Conservation (phyloP, 2,329 filamentous ascomycete genomes). For the Fusarium tupiense region DNA sequence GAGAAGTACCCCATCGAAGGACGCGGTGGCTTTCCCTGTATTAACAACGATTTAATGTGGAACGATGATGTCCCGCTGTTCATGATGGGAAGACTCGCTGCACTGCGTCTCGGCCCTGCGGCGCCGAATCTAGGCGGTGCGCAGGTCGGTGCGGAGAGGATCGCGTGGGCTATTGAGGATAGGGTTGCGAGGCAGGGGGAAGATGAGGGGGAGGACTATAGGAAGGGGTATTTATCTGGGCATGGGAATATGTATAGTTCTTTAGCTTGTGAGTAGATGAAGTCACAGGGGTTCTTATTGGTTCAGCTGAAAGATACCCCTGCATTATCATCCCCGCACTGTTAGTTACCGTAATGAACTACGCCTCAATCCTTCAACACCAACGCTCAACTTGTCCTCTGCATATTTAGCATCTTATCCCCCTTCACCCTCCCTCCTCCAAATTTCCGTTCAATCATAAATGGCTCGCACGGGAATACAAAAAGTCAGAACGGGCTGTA, state of each 20-base stretch:
- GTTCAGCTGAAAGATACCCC: background rate
- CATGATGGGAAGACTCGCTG: slow-evolving; percentile 73
- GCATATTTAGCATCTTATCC: background rate
- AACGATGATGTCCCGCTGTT: slow-evolving; percentile 77
- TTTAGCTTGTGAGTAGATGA: slow-evolving; percentile 36
- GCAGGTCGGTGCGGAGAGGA: slow-evolving; percentile 75
- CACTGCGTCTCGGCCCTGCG: slow-evolving; percentile 74
- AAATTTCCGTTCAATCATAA: background rate
- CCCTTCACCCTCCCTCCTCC: background rate
- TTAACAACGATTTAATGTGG: slow-evolving; percentile 84
- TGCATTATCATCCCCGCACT: background rate
- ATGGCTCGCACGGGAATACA: slow-evolving; percentile 30
- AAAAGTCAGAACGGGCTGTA: slow-evolving; percentile 59
- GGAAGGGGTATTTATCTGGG: slow-evolving; percentile 47
- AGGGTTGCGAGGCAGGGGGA: slow-evolving; percentile 45
- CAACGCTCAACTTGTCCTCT: background rate
- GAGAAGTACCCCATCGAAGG: slow-evolving; percentile 68
- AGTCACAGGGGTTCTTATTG: background rate
- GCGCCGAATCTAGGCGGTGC: slow-evolving; percentile 80
- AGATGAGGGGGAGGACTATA: slow-evolving; percentile 16
- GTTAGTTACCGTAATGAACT: background rate
- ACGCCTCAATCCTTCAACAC: slow-evolving; percentile 1
- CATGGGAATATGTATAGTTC: slow-evolving; percentile 51
- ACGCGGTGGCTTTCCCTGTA: slow-evolving; percentile 73
- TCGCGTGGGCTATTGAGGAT: slow-evolving; percentile 76